phyloP scores from a whole-genome alignment of 2,329 filamentous ascomycete species.

The Colletotrichum lindemuthianum region DNA sequence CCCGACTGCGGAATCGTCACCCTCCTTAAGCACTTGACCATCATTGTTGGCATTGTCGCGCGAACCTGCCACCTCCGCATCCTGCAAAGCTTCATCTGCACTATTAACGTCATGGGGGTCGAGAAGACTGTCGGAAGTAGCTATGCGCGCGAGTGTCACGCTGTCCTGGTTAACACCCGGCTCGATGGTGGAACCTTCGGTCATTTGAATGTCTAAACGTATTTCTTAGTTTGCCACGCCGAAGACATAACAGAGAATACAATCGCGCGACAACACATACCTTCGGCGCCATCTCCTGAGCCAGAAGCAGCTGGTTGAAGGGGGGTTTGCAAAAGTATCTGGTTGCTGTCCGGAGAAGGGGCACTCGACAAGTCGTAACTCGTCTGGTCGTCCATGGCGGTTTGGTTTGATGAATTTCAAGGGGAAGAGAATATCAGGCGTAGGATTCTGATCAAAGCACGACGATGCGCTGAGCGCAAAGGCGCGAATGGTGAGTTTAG shows the following conservation, averaged over 20 bases:
- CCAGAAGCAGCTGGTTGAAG: conserved; percentile 46
- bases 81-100: conserved; percentile 71
- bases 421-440: conserved; percentile 4
- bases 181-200: conserved; percentile 58
- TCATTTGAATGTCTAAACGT: conserved; percentile 70
- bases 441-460: too few relatives aligned
- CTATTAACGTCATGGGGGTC: conserved; percentile 72
- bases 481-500: conserved; percentile 17
- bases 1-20: conserved; percentile 56
- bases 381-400: conserved; percentile 67
- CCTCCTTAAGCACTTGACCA: conserved; percentile 52
- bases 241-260: background rate
- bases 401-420: conserved; percentile 37
- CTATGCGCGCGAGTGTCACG: conserved; percentile 65
- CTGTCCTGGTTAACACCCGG: conserved; percentile 69
- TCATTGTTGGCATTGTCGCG: conserved; percentile 56
- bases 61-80: conserved; percentile 84
- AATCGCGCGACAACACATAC: conserved; percentile 6
- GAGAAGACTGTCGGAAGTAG: conserved; percentile 69
- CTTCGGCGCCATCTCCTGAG: conserved; percentile 25
- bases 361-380: conserved; percentile 68
- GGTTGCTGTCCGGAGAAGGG: conserved; percentile 66
- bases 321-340: conserved; percentile 65
- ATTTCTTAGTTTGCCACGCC: background rate
- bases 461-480: too few relatives aligned